Conservation (phyloP, 148 eudicot species). For the Selenicereus undatus region DNA sequence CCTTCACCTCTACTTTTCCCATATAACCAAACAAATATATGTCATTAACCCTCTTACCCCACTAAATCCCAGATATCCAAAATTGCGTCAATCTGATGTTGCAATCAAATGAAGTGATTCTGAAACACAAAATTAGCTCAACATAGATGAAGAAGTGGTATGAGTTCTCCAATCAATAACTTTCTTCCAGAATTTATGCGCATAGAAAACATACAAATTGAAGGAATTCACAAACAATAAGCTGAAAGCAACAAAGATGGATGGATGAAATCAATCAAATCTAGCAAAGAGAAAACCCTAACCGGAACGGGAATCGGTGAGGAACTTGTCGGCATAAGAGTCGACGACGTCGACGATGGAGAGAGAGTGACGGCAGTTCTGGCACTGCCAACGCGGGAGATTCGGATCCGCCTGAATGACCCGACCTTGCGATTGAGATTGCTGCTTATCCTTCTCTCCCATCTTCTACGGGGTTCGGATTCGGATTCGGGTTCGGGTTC, state of each 20-base stretch:
- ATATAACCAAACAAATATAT: background rate
- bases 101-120: background rate
- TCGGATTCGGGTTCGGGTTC: background rate
- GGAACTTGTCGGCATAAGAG: conserved; percentile 64
- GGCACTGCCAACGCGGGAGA: conserved; percentile 79
- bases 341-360: conserved; percentile 82
- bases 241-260: background rate
- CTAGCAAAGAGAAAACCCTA: conserved; percentile 10
- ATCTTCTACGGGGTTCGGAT: background rate
- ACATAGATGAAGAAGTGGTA: background rate
- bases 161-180: background rate
- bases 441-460: conserved; percentile 19
- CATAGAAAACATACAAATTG: background rate
- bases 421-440: conserved; percentile 26
- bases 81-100: background rate
- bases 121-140: background rate
- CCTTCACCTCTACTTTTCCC: background rate
- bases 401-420: conserved; percentile 65
- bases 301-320: conserved; percentile 61
- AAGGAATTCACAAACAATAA: background rate
- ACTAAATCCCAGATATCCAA: background rate
- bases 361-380: conserved; percentile 81
- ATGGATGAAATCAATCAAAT: background rate
- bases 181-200: background rate
- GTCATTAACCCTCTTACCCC: background rate